Conservation (phyloP, 2,329 filamentous ascomycete species). For the Cercospora sesami region DNA sequence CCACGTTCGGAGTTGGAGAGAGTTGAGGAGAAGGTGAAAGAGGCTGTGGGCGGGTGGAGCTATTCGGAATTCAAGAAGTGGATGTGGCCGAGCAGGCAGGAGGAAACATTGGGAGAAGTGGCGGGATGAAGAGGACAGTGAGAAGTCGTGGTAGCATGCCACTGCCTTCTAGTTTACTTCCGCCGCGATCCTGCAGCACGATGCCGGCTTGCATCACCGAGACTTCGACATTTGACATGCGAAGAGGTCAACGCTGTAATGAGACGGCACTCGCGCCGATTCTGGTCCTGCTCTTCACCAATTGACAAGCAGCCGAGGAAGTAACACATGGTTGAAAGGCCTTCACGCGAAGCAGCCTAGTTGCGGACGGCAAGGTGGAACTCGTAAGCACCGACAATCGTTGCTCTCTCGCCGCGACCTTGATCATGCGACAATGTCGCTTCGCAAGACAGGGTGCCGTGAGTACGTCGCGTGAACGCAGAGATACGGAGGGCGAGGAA, state of each 20-base stretch:
- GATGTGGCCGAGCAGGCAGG: conserved; percentile 38
- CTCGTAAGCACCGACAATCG: too few species aligned
- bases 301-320: neutral
- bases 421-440: too few species aligned
- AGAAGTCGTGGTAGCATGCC: neutral
- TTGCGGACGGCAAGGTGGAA: neutral
- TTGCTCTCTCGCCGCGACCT: too few species aligned
- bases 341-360: neutral
- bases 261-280: neutral
- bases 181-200: neutral
- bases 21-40: conserved; percentile 27
- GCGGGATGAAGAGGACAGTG: neutral
- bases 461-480: too few species aligned
- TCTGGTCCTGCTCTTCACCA: neutral
- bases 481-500: too few species aligned
- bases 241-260: neutral
- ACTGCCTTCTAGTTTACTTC: neutral
- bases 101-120: conserved; percentile 14
- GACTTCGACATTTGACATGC: neutral
- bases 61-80: conserved; percentile 37
- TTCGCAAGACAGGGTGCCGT: too few species aligned
- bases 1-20: conserved; percentile 27
- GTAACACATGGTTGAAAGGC: neutral
- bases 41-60: conserved; percentile 25
- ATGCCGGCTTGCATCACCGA: neutral